A percentile compares a stretch with the other conserved stretches of the same genome.
Evolutionary conservation across 106 monocot species (phyloP).

Genomic region (Chionographis japonica): DNA sequence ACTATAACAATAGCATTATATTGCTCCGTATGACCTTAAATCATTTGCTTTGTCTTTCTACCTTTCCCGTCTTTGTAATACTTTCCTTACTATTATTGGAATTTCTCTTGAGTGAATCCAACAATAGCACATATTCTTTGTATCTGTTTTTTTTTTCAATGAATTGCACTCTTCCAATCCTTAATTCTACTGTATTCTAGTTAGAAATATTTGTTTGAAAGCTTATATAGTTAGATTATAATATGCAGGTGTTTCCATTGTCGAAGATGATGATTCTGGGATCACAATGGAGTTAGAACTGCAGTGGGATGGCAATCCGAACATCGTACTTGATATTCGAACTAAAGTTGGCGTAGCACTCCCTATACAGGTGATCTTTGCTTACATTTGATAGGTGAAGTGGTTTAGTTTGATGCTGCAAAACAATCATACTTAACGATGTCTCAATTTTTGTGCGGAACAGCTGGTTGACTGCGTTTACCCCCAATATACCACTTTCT

Average conservation of each 20-base stretch:
- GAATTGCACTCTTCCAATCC: too few relatives aligned
- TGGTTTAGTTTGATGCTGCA: not conserved
- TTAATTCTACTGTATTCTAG: too few relatives aligned
- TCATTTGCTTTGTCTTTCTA: too few relatives aligned
- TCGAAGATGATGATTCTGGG: conserved; percentile 62
- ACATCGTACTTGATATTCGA: conserved; percentile 78
- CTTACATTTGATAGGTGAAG: not conserved
- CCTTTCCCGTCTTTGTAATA: too few relatives aligned
- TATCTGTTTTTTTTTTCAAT: too few relatives aligned
- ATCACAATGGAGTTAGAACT: conserved; percentile 93
- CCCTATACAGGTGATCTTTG: conserved; percentile 76
- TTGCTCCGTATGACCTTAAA: too few relatives aligned
- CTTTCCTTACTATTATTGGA: too few relatives aligned
- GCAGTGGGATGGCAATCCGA: conserved; percentile 99
- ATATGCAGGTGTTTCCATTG: conserved; percentile 62
- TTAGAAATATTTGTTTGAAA: not conserved
- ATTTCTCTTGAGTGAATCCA: too few relatives aligned
- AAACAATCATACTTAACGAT: not conserved
- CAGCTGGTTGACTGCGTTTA: too few relatives aligned
- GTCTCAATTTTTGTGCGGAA: not conserved
- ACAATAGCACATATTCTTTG: too few relatives aligned
- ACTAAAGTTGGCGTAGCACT: conserved; percentile 76
- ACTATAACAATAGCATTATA: too few relatives aligned
- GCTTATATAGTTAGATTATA: conserved; percentile 1
- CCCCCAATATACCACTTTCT: too few relatives aligned